A percentile compares a stretch with the other conserved stretches of the same genome.
Evolutionary conservation across 2,329 filamentous ascomycete species (phyloP).

Genomic region (Proliferodiscus dingleyae): DNA sequence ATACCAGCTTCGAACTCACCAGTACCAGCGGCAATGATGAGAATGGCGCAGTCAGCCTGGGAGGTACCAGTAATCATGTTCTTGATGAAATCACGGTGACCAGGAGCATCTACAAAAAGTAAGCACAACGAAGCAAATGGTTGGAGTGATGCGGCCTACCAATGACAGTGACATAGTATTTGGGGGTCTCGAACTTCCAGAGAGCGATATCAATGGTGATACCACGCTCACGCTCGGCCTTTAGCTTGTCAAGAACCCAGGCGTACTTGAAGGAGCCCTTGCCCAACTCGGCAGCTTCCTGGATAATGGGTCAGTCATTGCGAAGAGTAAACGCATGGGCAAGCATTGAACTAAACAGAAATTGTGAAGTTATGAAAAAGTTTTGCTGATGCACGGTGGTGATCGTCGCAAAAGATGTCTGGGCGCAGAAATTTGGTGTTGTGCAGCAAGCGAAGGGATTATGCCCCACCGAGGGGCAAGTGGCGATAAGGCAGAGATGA

Average conservation of each 20-base stretch:
- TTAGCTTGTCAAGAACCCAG: conserved; percentile 99
- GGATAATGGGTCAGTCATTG: conserved; percentile 27
- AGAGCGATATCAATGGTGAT: conserved; percentile 99
- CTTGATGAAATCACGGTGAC: conserved; percentile 99
- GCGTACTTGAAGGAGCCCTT: conserved; percentile 99
- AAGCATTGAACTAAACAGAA: conserved; percentile 6
- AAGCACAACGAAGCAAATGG: conserved; percentile 5
- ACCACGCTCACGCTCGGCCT: conserved; percentile 99
- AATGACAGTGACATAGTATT: conserved; percentile 98
- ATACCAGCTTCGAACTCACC: conserved; percentile 99
- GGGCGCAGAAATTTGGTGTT: conserved; percentile 25
- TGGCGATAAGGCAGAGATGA: conserved; percentile 21
- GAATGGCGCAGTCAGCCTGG: conserved; percentile 98
- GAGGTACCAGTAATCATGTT: conserved; percentile 99
- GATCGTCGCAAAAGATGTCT: conserved; percentile 14
- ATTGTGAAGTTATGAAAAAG: conserved; percentile 17
- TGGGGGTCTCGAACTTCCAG: conserved; percentile 99
- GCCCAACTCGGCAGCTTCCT: conserved; percentile 98
- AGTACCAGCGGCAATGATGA: conserved; percentile 99
- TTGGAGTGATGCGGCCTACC: conserved; percentile 48
- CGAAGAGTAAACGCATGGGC: background rate
- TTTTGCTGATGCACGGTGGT: conserved; percentile 8
- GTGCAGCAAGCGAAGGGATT: conserved; percentile 19
- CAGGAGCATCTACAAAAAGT: conserved; percentile 71
- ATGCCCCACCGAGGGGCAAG: conserved; percentile 32